These are phyloP conservation scores for Polyporus tsugae DNA, from an alignment of 1,284 basidiomycete species.

Conservation along the genomic window DNA sequence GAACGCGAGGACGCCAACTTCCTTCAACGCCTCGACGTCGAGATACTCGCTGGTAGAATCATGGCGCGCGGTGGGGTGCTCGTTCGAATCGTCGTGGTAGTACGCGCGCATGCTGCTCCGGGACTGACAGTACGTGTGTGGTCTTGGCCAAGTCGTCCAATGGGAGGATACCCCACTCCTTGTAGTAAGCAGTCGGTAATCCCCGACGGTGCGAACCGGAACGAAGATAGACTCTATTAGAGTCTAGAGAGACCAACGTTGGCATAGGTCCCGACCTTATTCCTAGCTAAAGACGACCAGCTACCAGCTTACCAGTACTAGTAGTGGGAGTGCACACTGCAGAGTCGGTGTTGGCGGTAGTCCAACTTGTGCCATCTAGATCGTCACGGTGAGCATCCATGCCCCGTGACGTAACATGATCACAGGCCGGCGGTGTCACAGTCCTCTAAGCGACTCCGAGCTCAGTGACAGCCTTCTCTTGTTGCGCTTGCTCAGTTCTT, in stretches of 20 bases:
- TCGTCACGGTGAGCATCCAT: no score
- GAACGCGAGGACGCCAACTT: conserved; percentile 9
- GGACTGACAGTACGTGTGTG: background rate
- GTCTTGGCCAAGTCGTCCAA: background rate
- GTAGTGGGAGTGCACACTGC: no score
- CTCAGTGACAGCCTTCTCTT: no score
- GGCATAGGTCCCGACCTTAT: no score
- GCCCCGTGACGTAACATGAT: background rate
- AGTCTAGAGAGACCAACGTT: background rate
- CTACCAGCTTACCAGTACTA: no score
- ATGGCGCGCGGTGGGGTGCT: conserved; percentile 5
- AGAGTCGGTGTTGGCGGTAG: no score
- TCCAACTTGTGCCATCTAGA: no score
- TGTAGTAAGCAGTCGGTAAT: conserved; percentile 2
- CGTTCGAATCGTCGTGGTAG: conserved; percentile 10
- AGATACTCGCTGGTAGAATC: conserved; percentile 6
- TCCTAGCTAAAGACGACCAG: no score
- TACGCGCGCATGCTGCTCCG: conserved; percentile 3
- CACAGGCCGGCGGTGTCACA: background rate
- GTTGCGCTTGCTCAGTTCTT: background rate
- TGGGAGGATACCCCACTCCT: background rate
- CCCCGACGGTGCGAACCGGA: background rate
- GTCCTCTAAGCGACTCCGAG: no score
- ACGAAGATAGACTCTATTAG: no score
- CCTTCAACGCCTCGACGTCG: conserved; percentile 5